Evolutionary conservation across 78 protist genomes (phyloP), one percentile per base, ranked within the genome.

Genomic region (Bigelowiella natans): DNA sequence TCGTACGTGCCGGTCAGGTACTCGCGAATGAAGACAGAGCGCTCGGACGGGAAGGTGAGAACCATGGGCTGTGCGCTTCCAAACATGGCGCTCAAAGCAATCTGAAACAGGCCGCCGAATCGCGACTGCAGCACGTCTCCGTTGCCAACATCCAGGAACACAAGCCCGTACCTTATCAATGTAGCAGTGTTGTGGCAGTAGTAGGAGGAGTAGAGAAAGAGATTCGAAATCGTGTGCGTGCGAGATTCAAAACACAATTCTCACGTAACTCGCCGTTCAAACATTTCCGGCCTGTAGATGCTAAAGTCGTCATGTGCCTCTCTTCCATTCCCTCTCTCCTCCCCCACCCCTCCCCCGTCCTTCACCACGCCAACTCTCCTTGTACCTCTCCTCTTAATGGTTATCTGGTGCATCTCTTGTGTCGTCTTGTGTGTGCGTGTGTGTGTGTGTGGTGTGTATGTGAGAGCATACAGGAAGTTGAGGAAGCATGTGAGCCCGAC

Each of bases 71-170:
- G 89, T 0, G 94, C 89, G 39, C 86, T 0, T 34, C 88, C 89
- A 82, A 92, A 88, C 94, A 92, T 92, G 63, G 39, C 89, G 82
- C 34, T 1, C 86, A 92, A 83, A 83, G n/a, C n/a, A n/a, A n/a
- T n/a, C 37, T 34, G 28, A 28, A 30, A 2, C 31, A 88, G 0
- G 36, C 82, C 93, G 28, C 93, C 90, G n/a, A 29, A 88, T 40
- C n/a, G 39, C 39, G 83, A 0, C 36, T 0, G 30, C 1, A 1
- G 1, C 38, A 1, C 7, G 84, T 40, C 2, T 11, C 0, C 1
- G n/a, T 30, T 40, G 1, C 39, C 85, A 34, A 2, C 90, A 0
- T 1, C 31, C 34, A 11, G 28, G 84, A 39, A 88, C 63, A 88
- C 28, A 85, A 1, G 0, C 37, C n/a, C 85, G 39, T 1, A n/a